Base-by-base conservation (phyloP, 441 rosid genomes). In the Populus hybrid region DNA sequence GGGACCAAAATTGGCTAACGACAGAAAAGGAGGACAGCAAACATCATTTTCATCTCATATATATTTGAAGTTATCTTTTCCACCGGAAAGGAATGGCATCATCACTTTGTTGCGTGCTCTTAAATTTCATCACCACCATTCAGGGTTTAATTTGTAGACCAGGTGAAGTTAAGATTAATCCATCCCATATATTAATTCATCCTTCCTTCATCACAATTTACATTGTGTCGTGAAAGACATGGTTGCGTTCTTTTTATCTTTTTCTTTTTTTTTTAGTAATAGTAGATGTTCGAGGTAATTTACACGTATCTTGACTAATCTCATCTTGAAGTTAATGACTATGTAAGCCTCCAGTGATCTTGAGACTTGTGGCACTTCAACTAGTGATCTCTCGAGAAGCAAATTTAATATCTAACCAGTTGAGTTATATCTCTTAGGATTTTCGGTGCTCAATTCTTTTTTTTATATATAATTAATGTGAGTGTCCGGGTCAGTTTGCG, bases 391-490 rank as follows among this genome's bases (percentile, higher is more conserved):
- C 12, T 38, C n/a, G 3, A 38, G 3, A 38, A 38, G 0, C 12
- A 9, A 38, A 38, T 0, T 0, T 0, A 9, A 38, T 38, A 2
- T 0, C 0, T 38, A 38, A 38, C 0, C 0, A 38, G 12, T 9
- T 38, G 0, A 38, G 3, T 0, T 9, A 38, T 38, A 38, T 9
- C 0, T 0, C 12, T 38, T 0, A 0, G 0, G 0, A 9, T 38
- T 38, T 38, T 38, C 12, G 0, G 0, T 38, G 12, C 12, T 38
- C 0, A 38, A 38, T 38, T 38, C 0, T 38, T 38, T 38, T 38
- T 38, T 0, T 38, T 38, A 38, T 36, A 35, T 36, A 36, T 24
- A 24, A 24, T 1, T 38, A 38, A 38, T 38, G 0, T 38, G 2
- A 38, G 2, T 9, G 11, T 38, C 0, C 0, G 0, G 3, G 11